Percentiles rank a stretch among this genome's conserved stretches.
Evolutionary conservation across 768 basidiomycete genomes (phyloP).

Genomic region (Dacryopinax spathularia): DNA sequence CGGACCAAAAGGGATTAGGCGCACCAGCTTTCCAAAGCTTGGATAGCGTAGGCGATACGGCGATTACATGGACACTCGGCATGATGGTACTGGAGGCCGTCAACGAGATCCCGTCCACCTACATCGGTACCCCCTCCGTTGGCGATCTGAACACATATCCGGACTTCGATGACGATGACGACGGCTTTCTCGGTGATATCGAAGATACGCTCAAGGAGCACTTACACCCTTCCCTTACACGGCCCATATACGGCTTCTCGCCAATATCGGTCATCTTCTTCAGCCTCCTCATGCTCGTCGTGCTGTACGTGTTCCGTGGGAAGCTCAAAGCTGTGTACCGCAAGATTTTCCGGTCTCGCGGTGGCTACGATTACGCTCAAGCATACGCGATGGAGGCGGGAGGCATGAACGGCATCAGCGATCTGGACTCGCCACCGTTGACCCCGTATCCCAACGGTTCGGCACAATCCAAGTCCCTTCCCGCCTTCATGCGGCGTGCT

Average conservation of each 20-base stretch:
- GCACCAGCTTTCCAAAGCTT: conserved; percentile 79
- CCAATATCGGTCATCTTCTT: not conserved
- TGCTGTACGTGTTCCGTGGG: not conserved
- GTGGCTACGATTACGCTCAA: not conserved
- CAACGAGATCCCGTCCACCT: conserved; percentile 49
- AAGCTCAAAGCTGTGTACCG: not conserved
- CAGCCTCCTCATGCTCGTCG: not conserved
- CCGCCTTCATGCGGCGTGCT: not conserved
- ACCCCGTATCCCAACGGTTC: not conserved
- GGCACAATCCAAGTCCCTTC: not conserved
- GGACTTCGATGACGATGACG: conserved; percentile 46
- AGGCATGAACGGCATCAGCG: not conserved
- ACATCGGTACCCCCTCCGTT: conserved; percentile 36
- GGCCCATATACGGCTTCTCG: conserved; percentile 22
- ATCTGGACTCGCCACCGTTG: not conserved
- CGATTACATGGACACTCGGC: conserved; percentile 94
- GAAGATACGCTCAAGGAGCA: conserved; percentile 55
- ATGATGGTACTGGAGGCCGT: conserved; percentile 99
- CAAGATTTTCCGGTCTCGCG: not conserved
- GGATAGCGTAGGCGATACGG: conserved; percentile 82
- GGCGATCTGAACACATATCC: conserved; percentile 56
- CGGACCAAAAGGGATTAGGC: not conserved
- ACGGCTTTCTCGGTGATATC: conserved; percentile 37
- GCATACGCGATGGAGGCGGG: not conserved
- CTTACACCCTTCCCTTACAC: conserved; percentile 46